Evolutionary conservation across 208 protist species (phyloP), one percentile per base, ranked within the genome.

Genomic region (Crithidia brevicula): DNA sequence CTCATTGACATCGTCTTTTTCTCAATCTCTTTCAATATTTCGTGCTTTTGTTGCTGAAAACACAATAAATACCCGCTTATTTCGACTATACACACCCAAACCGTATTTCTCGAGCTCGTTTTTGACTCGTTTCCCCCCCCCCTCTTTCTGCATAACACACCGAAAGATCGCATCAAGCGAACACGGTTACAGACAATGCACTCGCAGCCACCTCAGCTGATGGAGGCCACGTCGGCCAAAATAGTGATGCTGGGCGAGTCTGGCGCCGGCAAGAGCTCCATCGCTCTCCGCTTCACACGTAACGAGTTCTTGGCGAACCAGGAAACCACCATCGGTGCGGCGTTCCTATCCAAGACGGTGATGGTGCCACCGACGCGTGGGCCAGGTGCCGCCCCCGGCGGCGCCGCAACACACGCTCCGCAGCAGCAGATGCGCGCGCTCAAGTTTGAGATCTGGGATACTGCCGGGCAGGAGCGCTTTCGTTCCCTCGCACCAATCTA

Each of bases 401-500:
- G 57, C 11, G 59, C 23, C 50, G 58, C 64, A 25, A 43, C 46
- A 22, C 30, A 70, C 50, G 53, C 64, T 62, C 27, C 42, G 3
- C 54, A 65, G 40, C 57, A 49, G 54, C 61, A 57, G 53, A 72
- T 70, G 49, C 76, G 81, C 6, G 67, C 73, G 2, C 61, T 95
- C 25, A 96, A 97, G 77, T 89, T 86, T 33, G 90, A 96, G 51
- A 96, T 97, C 52, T 97, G 93, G 92, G 93, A 97, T 61, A 97
- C 93, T 13, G 93, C 93, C 20, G 93, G 93, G 1, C 93, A 97
- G 83, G 93, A 97, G 74, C 91, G 91, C 30, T 97, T 95, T 63
- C 83, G 92, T 54, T 92, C 92, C 16, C 82, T 98, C 13, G 93
- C 92, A 13, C 92, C 92, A 20, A 97, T 97, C 38, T 98, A 98